Evolutionary conservation across 352 stramenopile genomes (phyloP).

Genomic region (Hyaloperonospora arabidopsidis): DNA sequence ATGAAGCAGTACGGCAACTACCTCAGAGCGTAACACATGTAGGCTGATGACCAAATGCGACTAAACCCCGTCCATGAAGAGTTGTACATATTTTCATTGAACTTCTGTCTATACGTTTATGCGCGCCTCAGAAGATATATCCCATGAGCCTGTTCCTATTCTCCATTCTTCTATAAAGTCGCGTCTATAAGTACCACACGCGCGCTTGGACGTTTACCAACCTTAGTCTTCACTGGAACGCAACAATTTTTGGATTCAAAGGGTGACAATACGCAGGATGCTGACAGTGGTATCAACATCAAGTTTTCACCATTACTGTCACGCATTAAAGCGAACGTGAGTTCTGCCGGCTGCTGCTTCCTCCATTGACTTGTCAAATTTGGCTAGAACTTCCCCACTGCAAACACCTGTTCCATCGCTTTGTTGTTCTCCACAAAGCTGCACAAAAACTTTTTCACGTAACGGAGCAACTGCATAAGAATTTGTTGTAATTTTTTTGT

Average conservation of each 20-base stretch:
- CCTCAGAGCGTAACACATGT: conserved; percentile 90
- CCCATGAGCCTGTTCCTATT: conserved; percentile 90
- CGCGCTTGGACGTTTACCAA: conserved; percentile 69
- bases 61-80: conserved; percentile 95
- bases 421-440: neutral
- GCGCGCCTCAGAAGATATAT: conserved; percentile 82
- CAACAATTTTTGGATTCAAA: no score
- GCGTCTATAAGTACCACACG: conserved; percentile 87
- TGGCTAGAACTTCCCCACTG: no score
- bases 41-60: conserved; percentile 82
- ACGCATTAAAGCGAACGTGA: no score
- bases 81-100: conserved; percentile 96
- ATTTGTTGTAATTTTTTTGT: neutral
- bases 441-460: no score
- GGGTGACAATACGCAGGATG: no score
- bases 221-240: neutral
- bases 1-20: conserved; percentile 93
- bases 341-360: no score
- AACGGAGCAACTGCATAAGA: neutral
- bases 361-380: no score
- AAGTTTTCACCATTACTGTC: no score
- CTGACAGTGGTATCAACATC: no score
- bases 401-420: no score
- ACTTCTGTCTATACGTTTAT: conserved; percentile 87
- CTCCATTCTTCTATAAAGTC: conserved; percentile 92